A percentile compares a stretch with the other conserved stretches of the same genome.
Evolutionary conservation across 2,329 filamentous ascomycete species (phyloP).

Genomic region (Fusarium drepaniforme): DNA sequence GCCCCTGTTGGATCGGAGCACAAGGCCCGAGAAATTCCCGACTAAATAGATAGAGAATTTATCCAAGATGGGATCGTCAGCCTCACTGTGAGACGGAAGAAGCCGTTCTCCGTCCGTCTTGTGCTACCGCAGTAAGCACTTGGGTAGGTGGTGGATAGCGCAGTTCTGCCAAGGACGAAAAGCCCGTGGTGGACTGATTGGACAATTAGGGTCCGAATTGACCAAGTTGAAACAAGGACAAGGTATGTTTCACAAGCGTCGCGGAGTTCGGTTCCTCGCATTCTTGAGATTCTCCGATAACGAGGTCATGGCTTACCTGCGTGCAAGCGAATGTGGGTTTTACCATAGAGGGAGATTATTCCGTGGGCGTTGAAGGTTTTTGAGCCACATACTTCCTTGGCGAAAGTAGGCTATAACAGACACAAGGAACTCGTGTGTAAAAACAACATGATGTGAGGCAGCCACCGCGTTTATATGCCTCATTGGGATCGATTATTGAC

Average conservation of each 20-base stretch:
- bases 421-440: not conserved
- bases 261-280: not conserved
- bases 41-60: not conserved
- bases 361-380: not conserved
- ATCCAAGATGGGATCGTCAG: not conserved
- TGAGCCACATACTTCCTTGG: not conserved
- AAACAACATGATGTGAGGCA: not conserved
- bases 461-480: not conserved
- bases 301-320: not conserved
- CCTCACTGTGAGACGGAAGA: not conserved
- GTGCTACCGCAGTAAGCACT: not conserved
- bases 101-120: not conserved
- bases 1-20: slow-evolving; percentile 1
- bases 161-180: not conserved
- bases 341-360: not conserved
- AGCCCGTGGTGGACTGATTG: not conserved
- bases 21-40: not conserved
- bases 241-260: not conserved
- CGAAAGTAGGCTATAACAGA: not conserved
- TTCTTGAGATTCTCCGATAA: not conserved
- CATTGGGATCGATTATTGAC: not conserved
- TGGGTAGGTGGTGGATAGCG: not conserved
- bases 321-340: not conserved
- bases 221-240: not conserved
- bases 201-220: not conserved